phyloP scores from a whole-genome alignment of 2,329 filamentous ascomycete species.

The Byssochlamys sp. region DNA sequence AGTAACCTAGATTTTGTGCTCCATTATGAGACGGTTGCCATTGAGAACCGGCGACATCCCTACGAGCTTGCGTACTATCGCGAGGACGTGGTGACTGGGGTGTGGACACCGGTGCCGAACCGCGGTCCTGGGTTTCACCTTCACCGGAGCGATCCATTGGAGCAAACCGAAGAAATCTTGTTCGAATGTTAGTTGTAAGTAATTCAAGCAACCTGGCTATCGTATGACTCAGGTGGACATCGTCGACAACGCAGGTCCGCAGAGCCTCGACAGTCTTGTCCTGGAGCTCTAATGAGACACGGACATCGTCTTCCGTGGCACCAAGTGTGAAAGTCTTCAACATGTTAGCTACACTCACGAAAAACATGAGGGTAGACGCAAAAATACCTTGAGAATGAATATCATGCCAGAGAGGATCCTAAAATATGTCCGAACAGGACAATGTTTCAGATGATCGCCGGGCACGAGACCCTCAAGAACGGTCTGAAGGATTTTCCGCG shows the following conservation, averaged over 20 bases:
- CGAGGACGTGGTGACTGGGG: constrained; percentile 28
- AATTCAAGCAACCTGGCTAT: constrained; percentile 53
- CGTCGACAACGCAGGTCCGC: constrained; percentile 53
- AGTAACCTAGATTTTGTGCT: neutral
- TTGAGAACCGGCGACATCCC: constrained; percentile 11
- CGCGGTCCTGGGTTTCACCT: constrained; percentile 28
- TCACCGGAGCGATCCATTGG: constrained; percentile 40
- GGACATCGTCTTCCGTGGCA: constrained; percentile 53
- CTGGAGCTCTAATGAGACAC: constrained; percentile 49
- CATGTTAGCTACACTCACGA: constrained; percentile 6
- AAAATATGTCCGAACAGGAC: constrained; percentile 55
- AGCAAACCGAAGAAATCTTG: constrained; percentile 49
- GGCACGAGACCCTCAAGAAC: constrained; percentile 52
- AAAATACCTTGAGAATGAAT: constrained; percentile 50
- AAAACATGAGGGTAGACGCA: neutral
- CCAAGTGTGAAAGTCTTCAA: constrained; percentile 51
- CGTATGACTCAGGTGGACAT: constrained; percentile 54
- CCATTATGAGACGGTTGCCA: constrained; percentile 8
- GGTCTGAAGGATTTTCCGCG: constrained; percentile 50
- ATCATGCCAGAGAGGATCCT: constrained; percentile 56
- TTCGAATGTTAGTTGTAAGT: constrained; percentile 49
- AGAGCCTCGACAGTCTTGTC: constrained; percentile 51
- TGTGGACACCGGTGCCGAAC: constrained; percentile 24
- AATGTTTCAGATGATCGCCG: constrained; percentile 50
- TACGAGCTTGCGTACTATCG: constrained; percentile 12